Base-by-base conservation (phyloP, 306 rosid species). In the Trifolium dubium region DNA sequence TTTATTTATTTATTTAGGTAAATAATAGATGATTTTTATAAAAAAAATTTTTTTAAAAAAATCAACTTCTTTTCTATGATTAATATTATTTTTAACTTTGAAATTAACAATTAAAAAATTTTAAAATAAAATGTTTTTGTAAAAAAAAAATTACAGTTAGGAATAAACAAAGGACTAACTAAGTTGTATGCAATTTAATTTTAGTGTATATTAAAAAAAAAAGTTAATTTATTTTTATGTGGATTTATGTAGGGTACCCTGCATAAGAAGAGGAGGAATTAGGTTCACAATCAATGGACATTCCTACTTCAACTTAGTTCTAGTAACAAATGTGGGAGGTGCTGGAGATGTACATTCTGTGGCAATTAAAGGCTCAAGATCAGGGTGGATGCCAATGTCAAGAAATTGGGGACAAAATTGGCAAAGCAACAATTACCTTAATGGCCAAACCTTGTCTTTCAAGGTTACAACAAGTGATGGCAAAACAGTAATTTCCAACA, bases 371-470 rank as follows among this genome's bases (percentile, higher is more conserved):
- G 99, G 99, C 5, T 89, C 97, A 3, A 92, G 86, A 77, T 79
- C 92, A 6, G 88, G 93, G 0, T 94, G 99, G 99, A 89, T 83
- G 76, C 69, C 89, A 10, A 88, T 94, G 99, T 94, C 99, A 7
- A 84, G 97, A 41, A 94, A 94, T 84, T 94, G 99, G 99, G 99
- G 99, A 6, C 99, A 94, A 47, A 94, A 94, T 50, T 94, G 99
- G 99, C 99, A 94, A 60, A 92, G 93, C 93, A 94, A 94, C 95
- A 82, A 83, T 64, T 72, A 83, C 37, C 96, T 94, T 10, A 92
- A 94, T 34, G 99, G 97, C 14, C 99, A 94, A 62, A 66, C 86
- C 85, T 85, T 94, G 29, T 94, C 99, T 3, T 92, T 94, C 74
- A 94, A 94, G 89, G 92, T 94, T 72, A 88, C 92, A 28, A 85